Evolutionary conservation across 2,329 filamentous ascomycete species (phyloP).

Genomic region (Cordyceps cicadae): DNA sequence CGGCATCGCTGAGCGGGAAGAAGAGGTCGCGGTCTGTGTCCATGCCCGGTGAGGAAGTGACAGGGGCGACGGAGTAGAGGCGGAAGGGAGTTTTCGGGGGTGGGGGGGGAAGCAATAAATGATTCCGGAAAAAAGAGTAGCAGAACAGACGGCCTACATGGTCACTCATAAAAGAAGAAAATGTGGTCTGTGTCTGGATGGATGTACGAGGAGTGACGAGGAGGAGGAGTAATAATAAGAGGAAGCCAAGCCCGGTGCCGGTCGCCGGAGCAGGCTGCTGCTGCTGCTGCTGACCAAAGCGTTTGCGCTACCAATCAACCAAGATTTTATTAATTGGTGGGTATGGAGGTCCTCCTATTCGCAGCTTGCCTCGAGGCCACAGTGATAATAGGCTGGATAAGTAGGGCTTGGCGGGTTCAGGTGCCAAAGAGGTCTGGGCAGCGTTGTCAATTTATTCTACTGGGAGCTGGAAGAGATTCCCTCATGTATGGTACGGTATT

Average conservation of each 20-base stretch:
- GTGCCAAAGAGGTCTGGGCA: too few relatives aligned
- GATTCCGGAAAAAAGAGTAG: too few relatives aligned
- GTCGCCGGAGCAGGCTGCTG: neutral
- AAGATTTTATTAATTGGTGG: too few relatives aligned
- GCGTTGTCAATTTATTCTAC: too few relatives aligned
- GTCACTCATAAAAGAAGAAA: neutral
- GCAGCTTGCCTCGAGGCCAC: too few relatives aligned
- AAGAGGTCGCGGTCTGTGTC: constrained; percentile 1
- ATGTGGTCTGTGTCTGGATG: neutral
- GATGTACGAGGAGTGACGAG: neutral
- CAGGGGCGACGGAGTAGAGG: neutral
- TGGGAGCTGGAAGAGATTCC: too few relatives aligned
- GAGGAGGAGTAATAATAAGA: neutral
- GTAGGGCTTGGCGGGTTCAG: too few relatives aligned
- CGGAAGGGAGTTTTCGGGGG: neutral
- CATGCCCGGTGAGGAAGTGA: neutral
- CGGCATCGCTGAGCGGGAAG: constrained; percentile 7
- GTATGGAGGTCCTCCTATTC: too few relatives aligned
- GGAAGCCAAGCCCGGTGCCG: neutral
- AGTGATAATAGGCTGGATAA: too few relatives aligned
- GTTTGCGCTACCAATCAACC: neutral
- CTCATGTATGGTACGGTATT: too few relatives aligned
- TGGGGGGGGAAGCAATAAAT: neutral
- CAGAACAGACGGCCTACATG: neutral
- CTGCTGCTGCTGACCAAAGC: neutral